These are phyloP conservation scores for Tolypocladium album DNA, from an alignment of 2,329 filamentous ascomycete genomes.

Conservation along the genomic window DNA sequence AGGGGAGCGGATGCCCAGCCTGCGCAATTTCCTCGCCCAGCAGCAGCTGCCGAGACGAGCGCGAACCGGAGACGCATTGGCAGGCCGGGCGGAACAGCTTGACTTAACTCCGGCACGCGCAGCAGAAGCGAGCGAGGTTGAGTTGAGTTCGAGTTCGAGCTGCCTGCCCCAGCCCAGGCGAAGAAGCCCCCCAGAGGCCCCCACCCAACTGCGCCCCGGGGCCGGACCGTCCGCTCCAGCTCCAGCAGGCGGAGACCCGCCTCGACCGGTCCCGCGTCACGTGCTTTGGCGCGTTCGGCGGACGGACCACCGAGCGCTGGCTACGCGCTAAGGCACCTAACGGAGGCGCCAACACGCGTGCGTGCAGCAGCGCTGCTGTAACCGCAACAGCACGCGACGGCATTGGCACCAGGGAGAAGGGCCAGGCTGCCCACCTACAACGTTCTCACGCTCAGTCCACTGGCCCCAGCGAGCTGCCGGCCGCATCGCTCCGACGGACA, in stretches of 20 bases:
- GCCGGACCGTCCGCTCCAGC: not conserved
- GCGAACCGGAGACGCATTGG: constrained; percentile 1
- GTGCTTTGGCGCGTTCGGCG: not conserved
- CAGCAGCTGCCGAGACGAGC: not conserved
- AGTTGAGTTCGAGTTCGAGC: not conserved
- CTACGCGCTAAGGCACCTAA: not conserved
- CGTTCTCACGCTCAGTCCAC: too few species aligned
- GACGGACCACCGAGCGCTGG: not conserved
- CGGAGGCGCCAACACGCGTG: not conserved
- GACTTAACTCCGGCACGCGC: constrained; percentile 1
- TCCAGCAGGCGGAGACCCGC: not conserved
- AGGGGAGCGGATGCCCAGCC: not conserved
- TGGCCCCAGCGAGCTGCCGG: too few species aligned
- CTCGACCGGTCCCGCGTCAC: not conserved
- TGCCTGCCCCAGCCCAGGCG: not conserved
- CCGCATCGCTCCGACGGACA: not conserved
- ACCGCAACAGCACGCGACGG: not conserved
- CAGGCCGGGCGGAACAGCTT: constrained; percentile 3
- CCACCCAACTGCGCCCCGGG: not conserved
- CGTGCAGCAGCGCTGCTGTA: not conserved
- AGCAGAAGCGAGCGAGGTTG: not conserved
- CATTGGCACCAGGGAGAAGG: not conserved
- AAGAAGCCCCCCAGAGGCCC: not conserved
- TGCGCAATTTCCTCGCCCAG: constrained; percentile 1
- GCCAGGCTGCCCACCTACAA: too few species aligned